Evolutionary conservation across 2,329 filamentous ascomycete species (phyloP).

Genomic region (Coniochaeta sp.): DNA sequence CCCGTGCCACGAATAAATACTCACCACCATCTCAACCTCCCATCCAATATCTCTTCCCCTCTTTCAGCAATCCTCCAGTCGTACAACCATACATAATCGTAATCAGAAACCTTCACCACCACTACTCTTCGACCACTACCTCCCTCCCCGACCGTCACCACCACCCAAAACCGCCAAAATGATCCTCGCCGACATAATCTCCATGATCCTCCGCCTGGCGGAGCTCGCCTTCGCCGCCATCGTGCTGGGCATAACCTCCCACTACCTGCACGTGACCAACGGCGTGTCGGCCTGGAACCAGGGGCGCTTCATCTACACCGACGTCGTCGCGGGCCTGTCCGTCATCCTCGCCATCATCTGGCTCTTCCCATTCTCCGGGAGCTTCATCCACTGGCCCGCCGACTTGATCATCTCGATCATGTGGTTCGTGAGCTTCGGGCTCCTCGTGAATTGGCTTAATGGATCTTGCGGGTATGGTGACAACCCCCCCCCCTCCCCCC

Average conservation of each 20-base stretch:
- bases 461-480: slow-evolving; percentile 31
- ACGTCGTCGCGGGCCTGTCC: slow-evolving; percentile 62
- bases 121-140: neutral
- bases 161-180: slow-evolving; percentile 27
- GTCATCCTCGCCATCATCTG: slow-evolving; percentile 65
- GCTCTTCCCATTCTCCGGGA: slow-evolving; percentile 62
- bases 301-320: slow-evolving; percentile 67
- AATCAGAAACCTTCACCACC: too few relatives aligned
- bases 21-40: neutral
- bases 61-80: neutral
- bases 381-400: slow-evolving; percentile 64
- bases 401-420: slow-evolving; percentile 62
- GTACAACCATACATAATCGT: neutral
- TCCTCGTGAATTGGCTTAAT: slow-evolving; percentile 46
- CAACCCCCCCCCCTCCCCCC: neutral
- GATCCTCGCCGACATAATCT: slow-evolving; percentile 46
- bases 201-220: slow-evolving; percentile 50
- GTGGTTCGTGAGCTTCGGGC: slow-evolving; percentile 65
- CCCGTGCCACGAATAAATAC: neutral
- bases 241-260: slow-evolving; percentile 61
- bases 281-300: slow-evolving; percentile 43
- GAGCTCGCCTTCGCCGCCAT: slow-evolving; percentile 64
- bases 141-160: neutral
- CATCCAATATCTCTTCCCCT: neutral
- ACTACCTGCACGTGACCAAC: slow-evolving; percentile 50